These are phyloP conservation scores for Pseudocercospora crystallina DNA, from an alignment of 2,329 filamentous ascomycete species.

Conservation along the genomic window DNA sequence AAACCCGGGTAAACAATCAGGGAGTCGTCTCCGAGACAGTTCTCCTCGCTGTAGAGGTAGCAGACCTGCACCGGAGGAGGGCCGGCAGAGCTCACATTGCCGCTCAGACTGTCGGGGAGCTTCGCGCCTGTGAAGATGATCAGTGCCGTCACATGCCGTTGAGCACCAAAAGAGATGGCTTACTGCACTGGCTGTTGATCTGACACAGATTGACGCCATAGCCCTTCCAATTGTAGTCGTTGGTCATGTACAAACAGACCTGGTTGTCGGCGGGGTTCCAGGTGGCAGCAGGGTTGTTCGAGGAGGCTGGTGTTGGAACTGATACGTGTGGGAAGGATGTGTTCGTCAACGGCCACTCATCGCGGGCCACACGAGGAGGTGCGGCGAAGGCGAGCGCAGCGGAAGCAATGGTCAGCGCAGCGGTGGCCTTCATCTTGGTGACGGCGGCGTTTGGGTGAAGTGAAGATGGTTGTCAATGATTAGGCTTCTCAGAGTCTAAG, in stretches of 20 bases:
- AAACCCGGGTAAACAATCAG: slow-evolving; percentile 11
- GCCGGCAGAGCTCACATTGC: slow-evolving; percentile 9
- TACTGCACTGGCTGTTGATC: slow-evolving; percentile 8
- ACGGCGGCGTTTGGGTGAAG: not conserved
- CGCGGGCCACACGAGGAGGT: not conserved
- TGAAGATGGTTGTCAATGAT: not conserved
- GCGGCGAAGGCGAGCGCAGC: not conserved
- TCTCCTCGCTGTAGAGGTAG: slow-evolving; percentile 11
- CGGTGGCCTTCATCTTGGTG: slow-evolving; percentile 2
- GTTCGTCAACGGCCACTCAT: slow-evolving; percentile 1
- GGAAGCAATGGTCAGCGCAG: not conserved
- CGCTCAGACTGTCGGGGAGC: slow-evolving; percentile 8
- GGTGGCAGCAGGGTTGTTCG: not conserved
- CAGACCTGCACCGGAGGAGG: slow-evolving; percentile 7
- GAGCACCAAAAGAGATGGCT: not conserved
- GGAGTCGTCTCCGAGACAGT: slow-evolving; percentile 8
- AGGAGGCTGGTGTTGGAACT: not conserved
- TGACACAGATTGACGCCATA: slow-evolving; percentile 15
- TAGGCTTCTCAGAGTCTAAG: no score
- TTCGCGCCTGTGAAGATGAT: slow-evolving; percentile 4
- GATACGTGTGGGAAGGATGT: not conserved
- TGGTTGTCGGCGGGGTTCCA: slow-evolving; percentile 8
- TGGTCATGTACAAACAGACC: slow-evolving; percentile 14
- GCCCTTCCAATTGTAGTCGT: slow-evolving; percentile 6
- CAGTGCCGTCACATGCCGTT: not conserved